Evolutionary conservation across 352 stramenopile species (phyloP).

Genomic region (Phytophthora citricola): DNA sequence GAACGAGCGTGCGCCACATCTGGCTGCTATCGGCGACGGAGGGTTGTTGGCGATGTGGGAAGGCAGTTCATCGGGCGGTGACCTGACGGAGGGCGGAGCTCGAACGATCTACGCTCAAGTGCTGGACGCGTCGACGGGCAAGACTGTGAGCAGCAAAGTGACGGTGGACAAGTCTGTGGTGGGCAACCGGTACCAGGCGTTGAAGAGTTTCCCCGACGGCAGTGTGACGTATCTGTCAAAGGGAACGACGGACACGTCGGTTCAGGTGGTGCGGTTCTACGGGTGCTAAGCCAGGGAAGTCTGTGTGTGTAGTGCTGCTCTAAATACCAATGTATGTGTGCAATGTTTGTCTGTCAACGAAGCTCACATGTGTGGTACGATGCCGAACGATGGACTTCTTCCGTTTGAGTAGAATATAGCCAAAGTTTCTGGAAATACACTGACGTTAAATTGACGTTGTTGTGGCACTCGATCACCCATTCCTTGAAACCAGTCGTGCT

Average conservation of each 20-base stretch:
- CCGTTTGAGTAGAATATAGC: no score
- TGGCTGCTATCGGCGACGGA: conserved; percentile 47
- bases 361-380: no score
- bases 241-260: conserved; percentile 40
- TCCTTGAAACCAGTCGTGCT: no score
- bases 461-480: no score
- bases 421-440: no score
- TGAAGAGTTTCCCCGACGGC: conserved; percentile 57
- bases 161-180: conserved; percentile 46
- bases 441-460: no score
- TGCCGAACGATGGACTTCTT: no score
- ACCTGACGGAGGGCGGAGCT: conserved; percentile 29
- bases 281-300: conserved; percentile 31
- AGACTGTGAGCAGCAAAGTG: conserved; percentile 47
- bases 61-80: conserved; percentile 41
- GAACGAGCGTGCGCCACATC: conserved; percentile 61
- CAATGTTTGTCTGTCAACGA: no score
- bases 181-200: conserved; percentile 68
- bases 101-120: conserved; percentile 61
- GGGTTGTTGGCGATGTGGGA: conserved; percentile 58
- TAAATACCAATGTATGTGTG: no score
- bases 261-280: conserved; percentile 58
- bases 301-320: no score
- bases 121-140: conserved; percentile 42
- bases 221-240: conserved; percentile 59